Base-by-base conservation (phyloP, 139 green algal genomes). In the Dunaliella sp. region DNA sequence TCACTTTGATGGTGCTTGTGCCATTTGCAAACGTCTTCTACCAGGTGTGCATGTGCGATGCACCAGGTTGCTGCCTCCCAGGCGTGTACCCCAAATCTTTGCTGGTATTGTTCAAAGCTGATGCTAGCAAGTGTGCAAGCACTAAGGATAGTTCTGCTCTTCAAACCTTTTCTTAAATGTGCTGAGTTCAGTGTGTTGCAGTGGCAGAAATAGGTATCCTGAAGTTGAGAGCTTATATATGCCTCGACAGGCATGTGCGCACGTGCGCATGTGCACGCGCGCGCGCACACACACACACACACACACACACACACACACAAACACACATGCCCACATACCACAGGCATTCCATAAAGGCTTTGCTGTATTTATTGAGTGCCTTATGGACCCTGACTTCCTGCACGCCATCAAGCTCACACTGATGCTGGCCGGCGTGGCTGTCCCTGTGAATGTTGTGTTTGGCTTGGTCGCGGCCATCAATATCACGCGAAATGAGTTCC, bases 401-500 rank as follows among this genome's bases (percentile, higher is more conserved):
- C 94, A 96, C 65, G 93, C 94, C 31, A 89, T 92, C 31, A 83
- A 83, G 83, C 83, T 88, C 48, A 90, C 88, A 32, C 78, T 90
- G 22, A 83, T 95, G 48, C 85, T 97, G n/a, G 89, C 93, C 0
- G 86, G 87, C 3, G 90, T 97, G 26, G 87, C 93, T 0, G 94
- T 98, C 35, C 95, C 95, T 0, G 85, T 97, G 79, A 98, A 98
- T 88, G 96, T 93, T 0, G 65, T 94, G 35, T 98, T 97, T 87
- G 95, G 95, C 22, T 90, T 95, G 2, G 81, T 89, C 3, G 90
- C 93, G 0, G 95, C 95, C 1, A 90, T 98, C 22, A 91, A 92
- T 48, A 92, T 98, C 65, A 91, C 94, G 0, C 90, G 95, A 33
- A 95, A 96, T 74, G 92, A 97, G 33, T 98, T 98, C 65, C 86